Evolutionary conservation across 371 early-diverging fungal species (phyloP), one percentile per base, ranked within the genome.

Genomic region (Mortierella sp.): DNA sequence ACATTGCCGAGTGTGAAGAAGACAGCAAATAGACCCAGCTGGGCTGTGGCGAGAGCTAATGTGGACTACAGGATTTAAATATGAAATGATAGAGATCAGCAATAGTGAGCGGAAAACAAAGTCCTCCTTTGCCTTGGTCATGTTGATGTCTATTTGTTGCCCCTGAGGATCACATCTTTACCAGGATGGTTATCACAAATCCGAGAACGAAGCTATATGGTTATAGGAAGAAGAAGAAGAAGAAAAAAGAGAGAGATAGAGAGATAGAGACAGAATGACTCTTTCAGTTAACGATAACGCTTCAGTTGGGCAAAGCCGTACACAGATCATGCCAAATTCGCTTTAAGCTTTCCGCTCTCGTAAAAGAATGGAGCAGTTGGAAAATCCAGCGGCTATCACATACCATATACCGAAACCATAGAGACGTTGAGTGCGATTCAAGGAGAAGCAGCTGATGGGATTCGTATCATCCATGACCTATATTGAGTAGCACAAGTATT

Each of bases 1-100:
- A 95, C 56, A 76, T 97, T 96, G 50, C 97, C 97, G 23, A 95
- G 63, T 54, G 95, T 92, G 80, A 95, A 97, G 30, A 95, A 83
- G 51, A 95, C 86, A 31, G 96, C 97, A 83, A 96, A 97, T 5
- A 85, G 87, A 11, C 87, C 70, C 32, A 93, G 67, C 49, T 86
- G 82, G 5, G 81, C 87, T 12, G 87, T 72, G 17, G 83, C 53
- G 48, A 95, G 84, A 51, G 81, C 70, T 47, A 94, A 55, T 2
- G 92, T 87, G 6, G 91, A 87, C 92, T 93, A 72, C 51, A 56
- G 7, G 41, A 56, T 8, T 6, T 26, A 34, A 31, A 48, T 15
- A 32, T 28, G 26, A 49, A 72, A 14, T 21, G 11, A 24, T 54
- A 5, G 9, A 26, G 27, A 9, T 42, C 32, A 6, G 46, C n/a